A percentile compares a stretch with the other conserved stretches of the same genome.
phyloP scores from a whole-genome alignment of 306 rosid genomes.

The Quercus agrifolia region DNA sequence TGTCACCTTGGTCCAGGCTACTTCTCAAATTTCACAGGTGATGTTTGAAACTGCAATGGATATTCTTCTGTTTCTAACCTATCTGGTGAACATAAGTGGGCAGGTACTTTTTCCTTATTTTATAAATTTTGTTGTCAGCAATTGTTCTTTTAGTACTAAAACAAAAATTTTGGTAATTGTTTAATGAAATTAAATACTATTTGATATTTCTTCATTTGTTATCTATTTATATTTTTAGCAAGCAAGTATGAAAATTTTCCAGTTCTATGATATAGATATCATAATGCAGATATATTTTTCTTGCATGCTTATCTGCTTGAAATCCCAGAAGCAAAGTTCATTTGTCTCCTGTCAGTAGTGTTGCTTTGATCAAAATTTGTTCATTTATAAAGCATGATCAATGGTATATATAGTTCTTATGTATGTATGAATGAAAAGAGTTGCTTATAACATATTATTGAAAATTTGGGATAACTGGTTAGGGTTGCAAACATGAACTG shows the following conservation, averaged over 20 bases:
- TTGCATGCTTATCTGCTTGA: background rate
- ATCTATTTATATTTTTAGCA: background rate
- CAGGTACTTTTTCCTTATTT: constrained; percentile 47
- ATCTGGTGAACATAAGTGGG: constrained; percentile 72
- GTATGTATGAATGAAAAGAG: background rate
- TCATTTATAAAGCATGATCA: background rate
- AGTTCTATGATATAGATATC: background rate
- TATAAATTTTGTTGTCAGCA: background rate
- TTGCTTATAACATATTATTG: background rate
- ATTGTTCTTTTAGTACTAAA: background rate
- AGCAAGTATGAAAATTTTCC: background rate
- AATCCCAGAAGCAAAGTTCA: background rate
- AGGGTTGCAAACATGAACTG: background rate
- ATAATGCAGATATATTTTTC: background rate
- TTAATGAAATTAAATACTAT: constrained; percentile 13
- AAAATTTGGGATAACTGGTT: background rate
- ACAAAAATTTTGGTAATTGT: background rate
- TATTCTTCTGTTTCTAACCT: constrained; percentile 74
- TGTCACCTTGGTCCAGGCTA: constrained; percentile 70
- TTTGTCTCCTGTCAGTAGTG: background rate
- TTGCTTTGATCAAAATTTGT: background rate
- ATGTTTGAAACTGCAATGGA: constrained; percentile 90
- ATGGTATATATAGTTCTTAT: too few relatives aligned
- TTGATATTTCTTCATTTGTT: constrained; percentile 1
- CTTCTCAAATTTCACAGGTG: constrained; percentile 78